Percentiles rank a stretch among this genome's conserved stretches.
Conservation (phyloP, 1,284 basidiomycete genomes). For the Ganoderma leucocontextum region DNA sequence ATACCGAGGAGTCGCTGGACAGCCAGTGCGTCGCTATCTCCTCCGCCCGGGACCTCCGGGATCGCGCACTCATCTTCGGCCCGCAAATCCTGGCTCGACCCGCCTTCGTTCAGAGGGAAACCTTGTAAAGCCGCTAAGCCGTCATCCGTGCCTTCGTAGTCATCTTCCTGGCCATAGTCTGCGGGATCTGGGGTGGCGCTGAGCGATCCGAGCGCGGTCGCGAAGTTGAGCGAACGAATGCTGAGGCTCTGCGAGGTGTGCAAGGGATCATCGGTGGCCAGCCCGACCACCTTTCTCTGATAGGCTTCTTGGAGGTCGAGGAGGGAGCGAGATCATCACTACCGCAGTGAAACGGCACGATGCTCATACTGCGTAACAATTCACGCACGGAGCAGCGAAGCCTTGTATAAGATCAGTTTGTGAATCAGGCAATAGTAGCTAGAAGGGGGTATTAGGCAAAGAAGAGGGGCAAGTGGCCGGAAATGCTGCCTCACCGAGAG, state of each 20-base stretch:
- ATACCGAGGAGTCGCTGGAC: too few relatives aligned
- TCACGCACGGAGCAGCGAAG: background rate
- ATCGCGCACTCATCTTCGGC: background rate
- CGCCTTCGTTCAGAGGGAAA: too few relatives aligned
- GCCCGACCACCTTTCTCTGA: slow-evolving; percentile 48
- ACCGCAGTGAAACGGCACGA: background rate
- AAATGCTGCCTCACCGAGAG: background rate
- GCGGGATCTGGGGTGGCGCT: background rate
- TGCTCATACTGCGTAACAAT: too few relatives aligned
- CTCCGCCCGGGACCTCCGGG: background rate
- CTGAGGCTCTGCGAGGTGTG: background rate
- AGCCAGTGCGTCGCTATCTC: too few relatives aligned
- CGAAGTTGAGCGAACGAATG: background rate
- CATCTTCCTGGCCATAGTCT: background rate
- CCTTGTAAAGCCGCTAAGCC: background rate
- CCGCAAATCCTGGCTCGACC: background rate
- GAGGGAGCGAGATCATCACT: background rate
- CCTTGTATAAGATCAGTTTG: background rate
- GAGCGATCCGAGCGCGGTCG: background rate
- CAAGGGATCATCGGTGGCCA: slow-evolving; percentile 24
- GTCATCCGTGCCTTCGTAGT: background rate
- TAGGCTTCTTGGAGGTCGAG: slow-evolving; percentile 3
- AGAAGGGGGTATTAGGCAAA: background rate
- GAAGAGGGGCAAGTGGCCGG: too few relatives aligned
- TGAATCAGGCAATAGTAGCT: background rate